phyloP scores from a whole-genome alignment of 1,284 basidiomycete species.

The Cryptococcus sp. region DNA sequence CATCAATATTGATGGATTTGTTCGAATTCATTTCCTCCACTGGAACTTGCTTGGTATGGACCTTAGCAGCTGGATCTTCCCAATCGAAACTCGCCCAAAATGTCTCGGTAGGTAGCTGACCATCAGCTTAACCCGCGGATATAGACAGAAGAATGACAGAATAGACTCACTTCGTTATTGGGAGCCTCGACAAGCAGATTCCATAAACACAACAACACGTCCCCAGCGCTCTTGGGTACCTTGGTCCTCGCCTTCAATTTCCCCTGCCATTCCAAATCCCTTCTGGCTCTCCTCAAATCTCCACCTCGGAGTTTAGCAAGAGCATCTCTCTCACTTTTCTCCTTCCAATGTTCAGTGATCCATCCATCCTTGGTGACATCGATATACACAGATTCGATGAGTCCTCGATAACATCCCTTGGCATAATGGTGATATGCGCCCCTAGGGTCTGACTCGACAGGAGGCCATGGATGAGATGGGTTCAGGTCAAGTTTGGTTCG shows the following conservation, averaged over 20 bases:
- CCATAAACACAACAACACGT: slow-evolving; percentile 33
- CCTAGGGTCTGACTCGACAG: slow-evolving; percentile 30
- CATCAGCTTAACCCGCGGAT: not conserved
- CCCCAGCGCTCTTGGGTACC: slow-evolving; percentile 20
- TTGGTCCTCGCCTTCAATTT: slow-evolving; percentile 8
- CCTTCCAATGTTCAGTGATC: slow-evolving; percentile 33
- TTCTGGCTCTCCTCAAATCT: slow-evolving; percentile 13
- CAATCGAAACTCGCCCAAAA: slow-evolving; percentile 38
- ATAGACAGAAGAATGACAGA: not conserved
- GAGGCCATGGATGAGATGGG: slow-evolving; percentile 25
- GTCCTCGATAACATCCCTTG: slow-evolving; percentile 11
- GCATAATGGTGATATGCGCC: slow-evolving; percentile 38
- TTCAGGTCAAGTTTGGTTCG: slow-evolving; percentile 22
- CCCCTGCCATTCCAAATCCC: slow-evolving; percentile 15
- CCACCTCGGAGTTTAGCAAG: slow-evolving; percentile 28
- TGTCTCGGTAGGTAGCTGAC: slow-evolving; percentile 18
- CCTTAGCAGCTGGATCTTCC: slow-evolving; percentile 20
- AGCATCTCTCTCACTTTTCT: slow-evolving; percentile 28
- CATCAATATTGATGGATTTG: slow-evolving; percentile 3
- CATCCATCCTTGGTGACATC: slow-evolving; percentile 38
- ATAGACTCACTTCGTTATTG: slow-evolving; percentile 25
- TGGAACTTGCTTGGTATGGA: slow-evolving; percentile 13
- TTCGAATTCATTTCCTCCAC: slow-evolving; percentile 1
- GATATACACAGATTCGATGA: slow-evolving; percentile 19
- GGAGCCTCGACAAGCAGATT: slow-evolving; percentile 28